Conservation (phyloP, 2,329 filamentous ascomycete genomes). For the Aspergillus novofumigatus region DNA sequence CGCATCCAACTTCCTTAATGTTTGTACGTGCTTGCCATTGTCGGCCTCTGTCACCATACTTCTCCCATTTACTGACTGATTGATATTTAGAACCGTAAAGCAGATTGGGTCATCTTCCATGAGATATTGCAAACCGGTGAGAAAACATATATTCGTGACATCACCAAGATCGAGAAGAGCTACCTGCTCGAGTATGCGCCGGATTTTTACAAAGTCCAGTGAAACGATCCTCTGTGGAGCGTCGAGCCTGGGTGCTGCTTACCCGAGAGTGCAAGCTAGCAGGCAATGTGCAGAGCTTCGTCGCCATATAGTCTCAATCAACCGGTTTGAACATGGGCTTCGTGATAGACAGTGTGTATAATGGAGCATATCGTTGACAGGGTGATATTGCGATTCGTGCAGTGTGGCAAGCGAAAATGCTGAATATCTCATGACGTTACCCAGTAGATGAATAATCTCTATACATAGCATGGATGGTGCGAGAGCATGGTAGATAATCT, state of each 20-base stretch:
- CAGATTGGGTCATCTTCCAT: conserved; percentile 94
- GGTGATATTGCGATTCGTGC: background rate
- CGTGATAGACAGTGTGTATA: background rate
- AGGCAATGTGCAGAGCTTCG: background rate
- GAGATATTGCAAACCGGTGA: conserved; percentile 84
- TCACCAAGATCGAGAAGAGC: conserved; percentile 89
- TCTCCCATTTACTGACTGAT: conserved; percentile 9
- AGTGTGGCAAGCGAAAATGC: background rate
- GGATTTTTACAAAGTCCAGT: conserved; percentile 67
- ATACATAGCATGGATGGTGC: background rate
- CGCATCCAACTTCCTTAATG: conserved; percentile 88
- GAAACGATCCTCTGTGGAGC: background rate
- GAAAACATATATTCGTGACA: conserved; percentile 86
- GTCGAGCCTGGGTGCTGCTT: background rate
- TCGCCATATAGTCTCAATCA: background rate
- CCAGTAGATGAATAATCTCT: background rate
- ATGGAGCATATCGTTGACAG: background rate
- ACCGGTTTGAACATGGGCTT: background rate
- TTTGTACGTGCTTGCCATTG: conserved; percentile 54
- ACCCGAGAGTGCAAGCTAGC: background rate
- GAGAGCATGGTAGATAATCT: background rate
- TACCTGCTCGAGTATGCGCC: conserved; percentile 89
- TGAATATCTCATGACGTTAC: background rate
- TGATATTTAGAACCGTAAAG: conserved; percentile 67
- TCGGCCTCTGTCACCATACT: background rate